Conservation (phyloP, 176 grass and related monocot genomes). For the Oryza coarctata region DNA sequence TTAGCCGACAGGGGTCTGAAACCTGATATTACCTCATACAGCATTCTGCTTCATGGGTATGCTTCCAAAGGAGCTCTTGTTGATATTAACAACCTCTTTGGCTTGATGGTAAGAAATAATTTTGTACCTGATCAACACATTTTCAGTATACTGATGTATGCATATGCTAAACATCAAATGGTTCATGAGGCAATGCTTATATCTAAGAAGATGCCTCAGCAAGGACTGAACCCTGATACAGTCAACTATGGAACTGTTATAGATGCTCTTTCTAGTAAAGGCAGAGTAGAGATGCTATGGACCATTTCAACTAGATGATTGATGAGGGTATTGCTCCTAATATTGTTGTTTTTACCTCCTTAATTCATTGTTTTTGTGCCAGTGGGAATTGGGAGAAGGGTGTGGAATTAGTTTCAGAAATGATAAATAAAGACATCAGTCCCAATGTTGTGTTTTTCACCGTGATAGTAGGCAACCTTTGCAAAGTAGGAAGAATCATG, state of each 20-base stretch:
- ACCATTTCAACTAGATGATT: slow-evolving; percentile 6
- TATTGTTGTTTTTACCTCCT: background rate
- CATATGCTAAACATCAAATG: background rate
- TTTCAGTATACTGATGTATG: slow-evolving; percentile 15
- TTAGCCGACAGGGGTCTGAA: slow-evolving; percentile 19
- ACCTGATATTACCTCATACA: background rate
- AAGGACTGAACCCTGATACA: background rate
- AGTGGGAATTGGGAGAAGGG: slow-evolving; percentile 24
- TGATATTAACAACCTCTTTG: background rate
- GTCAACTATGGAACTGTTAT: slow-evolving; percentile 9
- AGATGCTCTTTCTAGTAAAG: background rate
- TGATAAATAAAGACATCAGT: slow-evolving; percentile 3
- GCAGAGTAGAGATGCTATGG: slow-evolving; percentile 23
- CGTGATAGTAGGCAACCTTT: slow-evolving; percentile 14
- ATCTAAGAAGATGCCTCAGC: background rate
- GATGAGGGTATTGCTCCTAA: slow-evolving; percentile 1
- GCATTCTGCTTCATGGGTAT: background rate
- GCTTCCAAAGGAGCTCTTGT: background rate
- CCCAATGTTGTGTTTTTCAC: background rate
- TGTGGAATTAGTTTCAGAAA: slow-evolving; percentile 30
- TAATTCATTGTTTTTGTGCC: slow-evolving; percentile 12
- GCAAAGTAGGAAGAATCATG: slow-evolving; percentile 11
- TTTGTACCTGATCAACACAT: background rate
- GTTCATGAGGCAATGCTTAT: slow-evolving; percentile 4
- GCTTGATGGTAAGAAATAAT: background rate